Conservation (phyloP, 257 asterid genomes). For the Haberlea rhodopensis region DNA sequence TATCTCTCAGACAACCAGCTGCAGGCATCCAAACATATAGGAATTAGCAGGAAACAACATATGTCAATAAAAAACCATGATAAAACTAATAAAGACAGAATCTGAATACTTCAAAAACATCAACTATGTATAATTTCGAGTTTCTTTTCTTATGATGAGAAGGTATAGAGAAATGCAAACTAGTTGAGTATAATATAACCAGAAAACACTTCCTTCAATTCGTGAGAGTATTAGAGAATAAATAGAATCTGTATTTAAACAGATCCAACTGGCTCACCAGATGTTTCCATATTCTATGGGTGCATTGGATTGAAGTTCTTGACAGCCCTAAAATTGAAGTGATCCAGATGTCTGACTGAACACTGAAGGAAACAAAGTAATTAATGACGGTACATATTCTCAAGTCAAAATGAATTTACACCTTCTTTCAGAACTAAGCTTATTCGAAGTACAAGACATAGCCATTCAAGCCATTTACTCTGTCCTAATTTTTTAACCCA, state of each 20-base stretch:
- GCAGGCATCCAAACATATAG: conserved; percentile 27
- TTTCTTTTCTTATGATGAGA: conserved; percentile 6
- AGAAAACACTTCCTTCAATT: conserved; percentile 11
- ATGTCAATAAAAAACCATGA: conserved; percentile 13
- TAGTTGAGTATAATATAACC: not conserved
- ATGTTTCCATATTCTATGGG: conserved; percentile 40
- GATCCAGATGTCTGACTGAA: conserved; percentile 18
- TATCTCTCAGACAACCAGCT: conserved; percentile 61
- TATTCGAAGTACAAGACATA: too few relatives aligned
- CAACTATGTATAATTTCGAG: not conserved
- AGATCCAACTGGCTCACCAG: conserved; percentile 37
- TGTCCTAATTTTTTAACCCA: too few relatives aligned
- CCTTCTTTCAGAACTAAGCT: too few relatives aligned
- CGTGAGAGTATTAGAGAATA: conserved; percentile 1
- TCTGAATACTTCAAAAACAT: not conserved
- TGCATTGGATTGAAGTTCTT: conserved; percentile 22
- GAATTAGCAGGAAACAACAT: conserved; percentile 15
- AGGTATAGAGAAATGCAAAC: conserved; percentile 16
- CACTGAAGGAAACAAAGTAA: conserved; percentile 9
- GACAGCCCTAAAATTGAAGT: conserved; percentile 24
- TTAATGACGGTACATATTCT: too few relatives aligned
- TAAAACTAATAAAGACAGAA: conserved; percentile 1
- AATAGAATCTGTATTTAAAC: conserved; percentile 10
- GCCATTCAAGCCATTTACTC: too few relatives aligned
- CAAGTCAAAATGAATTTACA: too few relatives aligned